Evolutionary conservation across 331 rosid species (phyloP).

Genomic region (Arachis monticola): DNA sequence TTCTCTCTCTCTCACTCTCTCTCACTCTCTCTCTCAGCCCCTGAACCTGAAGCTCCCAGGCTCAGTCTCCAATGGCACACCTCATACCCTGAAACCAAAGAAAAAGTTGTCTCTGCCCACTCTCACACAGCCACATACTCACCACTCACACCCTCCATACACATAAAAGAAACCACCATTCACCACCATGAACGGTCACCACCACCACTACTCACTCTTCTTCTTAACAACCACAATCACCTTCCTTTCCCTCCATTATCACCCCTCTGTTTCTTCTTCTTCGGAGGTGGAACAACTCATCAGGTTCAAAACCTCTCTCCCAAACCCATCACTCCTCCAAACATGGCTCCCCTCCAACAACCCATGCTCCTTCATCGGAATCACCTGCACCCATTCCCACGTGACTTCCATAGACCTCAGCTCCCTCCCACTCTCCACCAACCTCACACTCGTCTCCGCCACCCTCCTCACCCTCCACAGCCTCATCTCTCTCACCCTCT

Average conservation of each 20-base stretch:
- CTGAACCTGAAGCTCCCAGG: slow-evolving; percentile 49
- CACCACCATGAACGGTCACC: not conserved
- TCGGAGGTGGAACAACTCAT: slow-evolving; percentile 49
- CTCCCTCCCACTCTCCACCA: slow-evolving; percentile 44
- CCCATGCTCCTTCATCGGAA: slow-evolving; percentile 64
- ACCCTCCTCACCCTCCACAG: slow-evolving; percentile 57
- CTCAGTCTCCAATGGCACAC: slow-evolving; percentile 67
- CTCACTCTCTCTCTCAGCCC: not conserved
- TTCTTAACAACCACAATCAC: not conserved
- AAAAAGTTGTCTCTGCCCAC: not conserved
- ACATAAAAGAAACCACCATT: slow-evolving; percentile 38
- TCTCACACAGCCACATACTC: not conserved
- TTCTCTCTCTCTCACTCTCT: not conserved
- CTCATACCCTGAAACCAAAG: slow-evolving; percentile 46
- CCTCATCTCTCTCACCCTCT: slow-evolving; percentile 54
- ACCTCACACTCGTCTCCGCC: slow-evolving; percentile 56
- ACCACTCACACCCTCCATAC: not conserved
- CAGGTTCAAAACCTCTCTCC: slow-evolving; percentile 68
- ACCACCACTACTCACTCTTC: not conserved
- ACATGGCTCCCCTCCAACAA: slow-evolving; percentile 63
- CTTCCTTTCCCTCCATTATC: not conserved
- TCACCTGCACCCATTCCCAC: slow-evolving; percentile 52
- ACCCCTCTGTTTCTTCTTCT: not conserved
- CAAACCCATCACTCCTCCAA: slow-evolving; percentile 47
- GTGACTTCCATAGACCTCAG: slow-evolving; percentile 75